Evolutionary conservation across 306 rosid species (phyloP).

Genomic region (Coriaria nepalensis): DNA sequence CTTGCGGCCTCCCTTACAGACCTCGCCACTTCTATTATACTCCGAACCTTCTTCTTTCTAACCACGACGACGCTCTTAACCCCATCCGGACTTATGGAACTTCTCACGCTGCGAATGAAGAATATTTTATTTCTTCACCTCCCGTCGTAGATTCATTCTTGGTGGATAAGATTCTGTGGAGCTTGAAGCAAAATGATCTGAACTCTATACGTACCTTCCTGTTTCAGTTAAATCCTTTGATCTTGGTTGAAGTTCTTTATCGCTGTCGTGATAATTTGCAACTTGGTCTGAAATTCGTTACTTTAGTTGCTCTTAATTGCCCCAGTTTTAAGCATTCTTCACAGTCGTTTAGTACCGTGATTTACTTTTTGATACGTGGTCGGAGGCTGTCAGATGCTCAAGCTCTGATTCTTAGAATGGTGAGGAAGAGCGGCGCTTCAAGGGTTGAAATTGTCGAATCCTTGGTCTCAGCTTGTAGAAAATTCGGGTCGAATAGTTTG

Average conservation of each 20-base stretch:
- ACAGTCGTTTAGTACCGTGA: constrained; percentile 38
- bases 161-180: constrained; percentile 42
- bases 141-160: constrained; percentile 26
- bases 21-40: constrained; percentile 9
- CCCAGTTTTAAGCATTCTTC: constrained; percentile 46
- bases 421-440: constrained; percentile 55
- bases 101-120: neutral
- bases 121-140: constrained; percentile 18
- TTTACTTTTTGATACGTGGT: constrained; percentile 38
- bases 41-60: constrained; percentile 6
- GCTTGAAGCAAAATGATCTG: constrained; percentile 36
- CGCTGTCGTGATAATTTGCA: constrained; percentile 30
- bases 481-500: constrained; percentile 11
- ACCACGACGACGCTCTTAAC: constrained; percentile 2
- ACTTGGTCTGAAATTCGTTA: constrained; percentile 26
- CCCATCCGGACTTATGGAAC: constrained; percentile 8
- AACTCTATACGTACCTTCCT: constrained; percentile 23
- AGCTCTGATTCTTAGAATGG: constrained; percentile 50
- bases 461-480: constrained; percentile 17
- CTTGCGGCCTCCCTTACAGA: too few species aligned
- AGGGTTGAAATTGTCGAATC: constrained; percentile 48
- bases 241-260: constrained; percentile 36
- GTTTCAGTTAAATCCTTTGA: constrained; percentile 25
- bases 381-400: constrained; percentile 65
- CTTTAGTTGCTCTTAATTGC: constrained; percentile 15